A percentile compares a stretch with the other conserved stretches of the same genome.
phyloP scores from a whole-genome alignment of 1,139 yeast genomes.

The Taphrina pruni region DNA sequence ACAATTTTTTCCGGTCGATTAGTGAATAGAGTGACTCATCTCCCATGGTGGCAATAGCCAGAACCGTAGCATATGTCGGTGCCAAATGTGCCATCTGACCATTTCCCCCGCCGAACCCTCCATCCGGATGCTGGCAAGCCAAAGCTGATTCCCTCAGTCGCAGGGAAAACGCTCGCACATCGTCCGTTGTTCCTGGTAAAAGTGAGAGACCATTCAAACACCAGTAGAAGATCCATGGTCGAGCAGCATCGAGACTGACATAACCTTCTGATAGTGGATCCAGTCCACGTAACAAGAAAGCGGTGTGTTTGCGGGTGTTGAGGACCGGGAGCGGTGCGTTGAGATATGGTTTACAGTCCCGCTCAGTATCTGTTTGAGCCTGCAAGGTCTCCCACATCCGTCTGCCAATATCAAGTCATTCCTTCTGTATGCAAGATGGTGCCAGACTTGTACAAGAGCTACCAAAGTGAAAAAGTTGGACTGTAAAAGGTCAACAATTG shows the following conservation, averaged over 20 bases:
- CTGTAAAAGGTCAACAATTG: neutral
- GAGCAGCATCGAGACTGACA: constrained; percentile 72
- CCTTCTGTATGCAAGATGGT: no score
- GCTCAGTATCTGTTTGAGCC: constrained; percentile 22
- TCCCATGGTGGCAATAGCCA: constrained; percentile 64
- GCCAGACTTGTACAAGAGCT: no score
- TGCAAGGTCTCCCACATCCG: constrained; percentile 26
- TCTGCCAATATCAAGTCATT: neutral
- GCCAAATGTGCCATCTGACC: constrained; percentile 86
- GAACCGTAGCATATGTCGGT: constrained; percentile 77
- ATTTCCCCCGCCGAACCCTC: constrained; percentile 86
- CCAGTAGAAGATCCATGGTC: constrained; percentile 93
- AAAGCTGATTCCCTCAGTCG: constrained; percentile 50
- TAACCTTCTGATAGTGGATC: constrained; percentile 24
- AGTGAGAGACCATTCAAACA: constrained; percentile 62
- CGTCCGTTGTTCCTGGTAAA: constrained; percentile 51
- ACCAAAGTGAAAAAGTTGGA: no score
- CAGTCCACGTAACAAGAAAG: constrained; percentile 24
- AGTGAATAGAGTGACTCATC: constrained; percentile 57
- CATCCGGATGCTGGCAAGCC: constrained; percentile 49
- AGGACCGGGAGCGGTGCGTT: neutral
- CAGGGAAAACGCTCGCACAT: constrained; percentile 46
- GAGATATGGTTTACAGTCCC: constrained; percentile 22
- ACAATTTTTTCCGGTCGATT: constrained; percentile 59
- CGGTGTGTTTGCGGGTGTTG: constrained; percentile 15